A percentile compares a stretch with the other conserved stretches of the same genome.
Evolutionary conservation across 495 filamentous ascomycete genomes (phyloP).

Genomic region (Daldinia loculata): DNA sequence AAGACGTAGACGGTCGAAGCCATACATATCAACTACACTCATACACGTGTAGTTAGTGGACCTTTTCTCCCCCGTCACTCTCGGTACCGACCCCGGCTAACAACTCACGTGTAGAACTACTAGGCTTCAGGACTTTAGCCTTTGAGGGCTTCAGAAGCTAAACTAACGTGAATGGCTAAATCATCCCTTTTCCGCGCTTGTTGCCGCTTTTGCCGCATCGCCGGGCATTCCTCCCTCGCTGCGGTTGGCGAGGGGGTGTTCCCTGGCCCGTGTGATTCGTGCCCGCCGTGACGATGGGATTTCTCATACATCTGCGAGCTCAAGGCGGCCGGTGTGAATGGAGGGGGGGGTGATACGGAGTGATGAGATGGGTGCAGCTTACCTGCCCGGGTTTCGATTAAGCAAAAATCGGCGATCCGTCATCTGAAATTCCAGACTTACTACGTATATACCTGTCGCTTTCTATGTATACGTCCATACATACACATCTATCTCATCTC

Average conservation of each 20-base stretch:
- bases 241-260: conserved; percentile 9
- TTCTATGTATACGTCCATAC: neutral
- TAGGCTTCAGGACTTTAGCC: no score
- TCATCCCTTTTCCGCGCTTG: conserved; percentile 27
- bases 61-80: neutral
- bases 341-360: neutral
- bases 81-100: conserved; percentile 30
- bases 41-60: conserved; percentile 3
- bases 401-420: conserved; percentile 33
- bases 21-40: conserved; percentile 2
- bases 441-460: conserved; percentile 1
- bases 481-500: conserved; percentile 13
- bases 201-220: conserved; percentile 38
- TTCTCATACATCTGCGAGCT: conserved; percentile 29
- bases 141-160: no score
- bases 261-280: conserved; percentile 31
- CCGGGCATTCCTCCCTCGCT: neutral
- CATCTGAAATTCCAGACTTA: conserved; percentile 8
- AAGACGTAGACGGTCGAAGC: neutral
- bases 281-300: conserved; percentile 40
- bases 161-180: no score
- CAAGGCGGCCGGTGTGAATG: neutral
- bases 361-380: neutral
- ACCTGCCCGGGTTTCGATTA: conserved; percentile 13
- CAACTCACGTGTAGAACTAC: conserved; percentile 1